Conservation (phyloP, 2,329 filamentous ascomycete genomes). For the Diaporthe sp. region DNA sequence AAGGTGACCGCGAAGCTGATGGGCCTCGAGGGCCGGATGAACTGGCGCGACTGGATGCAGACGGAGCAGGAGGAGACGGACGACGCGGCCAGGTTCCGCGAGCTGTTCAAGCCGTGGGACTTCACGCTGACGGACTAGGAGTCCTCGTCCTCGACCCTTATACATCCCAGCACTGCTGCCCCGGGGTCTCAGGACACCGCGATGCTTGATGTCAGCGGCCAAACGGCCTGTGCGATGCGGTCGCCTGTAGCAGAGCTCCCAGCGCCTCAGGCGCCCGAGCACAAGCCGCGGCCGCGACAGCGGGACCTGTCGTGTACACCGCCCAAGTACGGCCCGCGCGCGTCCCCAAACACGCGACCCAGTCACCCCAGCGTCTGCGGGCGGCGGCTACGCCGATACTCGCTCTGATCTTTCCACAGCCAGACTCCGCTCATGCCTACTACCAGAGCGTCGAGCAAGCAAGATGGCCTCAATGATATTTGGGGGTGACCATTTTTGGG, state of each 20-base stretch:
- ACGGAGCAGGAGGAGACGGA: constrained; percentile 81
- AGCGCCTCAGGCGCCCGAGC: background rate
- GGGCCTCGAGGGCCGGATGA: constrained; percentile 80
- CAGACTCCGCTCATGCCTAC: background rate
- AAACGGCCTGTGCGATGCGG: background rate
- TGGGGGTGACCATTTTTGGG: background rate
- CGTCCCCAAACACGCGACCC: background rate
- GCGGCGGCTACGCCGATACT: constrained; percentile 26
- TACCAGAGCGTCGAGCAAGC: background rate
- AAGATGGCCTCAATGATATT: background rate
- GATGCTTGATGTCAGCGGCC: constrained; percentile 17
- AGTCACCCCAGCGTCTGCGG: constrained; percentile 28
- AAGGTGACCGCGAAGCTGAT: constrained; percentile 91
- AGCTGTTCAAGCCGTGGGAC: constrained; percentile 87
- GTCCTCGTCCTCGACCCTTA: constrained; percentile 12
- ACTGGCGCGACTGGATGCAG: constrained; percentile 90
- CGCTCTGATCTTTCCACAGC: background rate
- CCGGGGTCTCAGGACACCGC: background rate
- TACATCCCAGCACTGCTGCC: background rate
- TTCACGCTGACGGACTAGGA: constrained; percentile 69
- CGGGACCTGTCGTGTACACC: background rate
- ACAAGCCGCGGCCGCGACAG: background rate
- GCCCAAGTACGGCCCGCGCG: background rate
- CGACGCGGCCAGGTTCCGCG: constrained; percentile 85
- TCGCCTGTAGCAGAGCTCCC: background rate